Percentiles rank a stretch among this genome's conserved stretches.
Evolutionary conservation across 2,329 filamentous ascomycete genomes (phyloP).

Genomic region (Penicillium sp.): DNA sequence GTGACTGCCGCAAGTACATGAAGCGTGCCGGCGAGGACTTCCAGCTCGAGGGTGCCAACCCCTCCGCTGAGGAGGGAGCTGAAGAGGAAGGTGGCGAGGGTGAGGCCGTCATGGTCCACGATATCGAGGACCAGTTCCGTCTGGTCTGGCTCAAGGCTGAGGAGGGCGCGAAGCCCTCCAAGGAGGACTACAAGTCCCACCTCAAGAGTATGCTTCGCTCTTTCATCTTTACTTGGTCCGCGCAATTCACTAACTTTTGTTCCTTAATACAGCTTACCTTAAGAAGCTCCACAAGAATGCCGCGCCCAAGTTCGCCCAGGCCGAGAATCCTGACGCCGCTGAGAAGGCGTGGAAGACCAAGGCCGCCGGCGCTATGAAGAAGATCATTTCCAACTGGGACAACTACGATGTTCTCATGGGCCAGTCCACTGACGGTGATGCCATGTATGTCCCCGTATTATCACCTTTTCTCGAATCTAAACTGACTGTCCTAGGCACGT

Average conservation of each 20-base stretch:
- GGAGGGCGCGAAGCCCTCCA: constrained; percentile 55
- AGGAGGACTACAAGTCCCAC: constrained; percentile 79
- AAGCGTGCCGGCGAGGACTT: constrained; percentile 67
- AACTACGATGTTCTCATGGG: constrained; percentile 94
- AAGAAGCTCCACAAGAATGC: constrained; percentile 77
- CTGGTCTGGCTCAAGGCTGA: constrained; percentile 58
- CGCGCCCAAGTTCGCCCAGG: constrained; percentile 51
- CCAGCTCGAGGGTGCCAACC: constrained; percentile 74
- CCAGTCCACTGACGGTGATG: constrained; percentile 88
- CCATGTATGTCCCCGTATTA: constrained; percentile 65
- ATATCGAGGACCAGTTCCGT: constrained; percentile 90
- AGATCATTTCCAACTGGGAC: constrained; percentile 85
- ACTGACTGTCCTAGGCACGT: constrained; percentile 60
- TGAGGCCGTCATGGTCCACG: constrained; percentile 67
- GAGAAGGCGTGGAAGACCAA: constrained; percentile 34
- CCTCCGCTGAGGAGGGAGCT: constrained; percentile 82
- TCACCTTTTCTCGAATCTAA: too few species aligned
- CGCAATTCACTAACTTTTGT: not conserved
- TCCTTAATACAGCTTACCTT: constrained; percentile 67
- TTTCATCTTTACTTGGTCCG: constrained; percentile 1
- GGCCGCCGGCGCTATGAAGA: constrained; percentile 73
- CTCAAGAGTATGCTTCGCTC: constrained; percentile 67
- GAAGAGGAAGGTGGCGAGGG: constrained; percentile 73
- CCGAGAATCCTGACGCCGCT: too few species aligned
- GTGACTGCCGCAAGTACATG: constrained; percentile 86